phyloP scores from a whole-genome alignment of 108 stramenopile species.

The Nitzschia sp. region DNA sequence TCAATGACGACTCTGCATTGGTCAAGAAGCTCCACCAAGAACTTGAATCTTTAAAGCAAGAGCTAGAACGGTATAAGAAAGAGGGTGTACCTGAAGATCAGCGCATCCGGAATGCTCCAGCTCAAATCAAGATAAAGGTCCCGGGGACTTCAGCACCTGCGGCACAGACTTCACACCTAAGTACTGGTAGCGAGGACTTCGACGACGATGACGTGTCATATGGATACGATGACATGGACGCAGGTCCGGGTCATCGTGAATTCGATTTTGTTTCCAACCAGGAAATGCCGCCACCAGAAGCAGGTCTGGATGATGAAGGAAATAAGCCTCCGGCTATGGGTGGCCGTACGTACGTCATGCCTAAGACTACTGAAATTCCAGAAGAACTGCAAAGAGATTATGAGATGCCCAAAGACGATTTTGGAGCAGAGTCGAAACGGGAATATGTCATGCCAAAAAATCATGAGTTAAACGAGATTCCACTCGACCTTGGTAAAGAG shows the following conservation, averaged over 20 bases:
- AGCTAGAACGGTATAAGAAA: slow-evolving; percentile 35
- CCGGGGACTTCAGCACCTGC: neutral
- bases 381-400: slow-evolving; percentile 1
- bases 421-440: neutral
- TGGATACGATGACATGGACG: slow-evolving; percentile 18
- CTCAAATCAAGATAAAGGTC: neutral
- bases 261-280: slow-evolving; percentile 13
- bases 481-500: neutral
- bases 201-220: slow-evolving; percentile 13
- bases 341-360: slow-evolving; percentile 23
- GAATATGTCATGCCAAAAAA: slow-evolving; percentile 17
- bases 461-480: neutral
- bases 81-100: slow-evolving; percentile 1
- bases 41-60: slow-evolving; percentile 47
- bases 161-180: no score
- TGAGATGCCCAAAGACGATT: slow-evolving; percentile 9
- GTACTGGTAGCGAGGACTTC: neutral
- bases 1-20: slow-evolving; percentile 72
- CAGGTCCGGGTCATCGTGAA: slow-evolving; percentile 17
- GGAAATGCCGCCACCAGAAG: slow-evolving; percentile 5
- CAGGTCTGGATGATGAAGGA: slow-evolving; percentile 4
- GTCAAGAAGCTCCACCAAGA: slow-evolving; percentile 79
- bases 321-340: slow-evolving; percentile 9
- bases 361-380: slow-evolving; percentile 1
- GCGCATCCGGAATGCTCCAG: neutral